Evolutionary conservation across 2,329 filamentous ascomycete species (phyloP).

Genomic region (Penicillium sp.): DNA sequence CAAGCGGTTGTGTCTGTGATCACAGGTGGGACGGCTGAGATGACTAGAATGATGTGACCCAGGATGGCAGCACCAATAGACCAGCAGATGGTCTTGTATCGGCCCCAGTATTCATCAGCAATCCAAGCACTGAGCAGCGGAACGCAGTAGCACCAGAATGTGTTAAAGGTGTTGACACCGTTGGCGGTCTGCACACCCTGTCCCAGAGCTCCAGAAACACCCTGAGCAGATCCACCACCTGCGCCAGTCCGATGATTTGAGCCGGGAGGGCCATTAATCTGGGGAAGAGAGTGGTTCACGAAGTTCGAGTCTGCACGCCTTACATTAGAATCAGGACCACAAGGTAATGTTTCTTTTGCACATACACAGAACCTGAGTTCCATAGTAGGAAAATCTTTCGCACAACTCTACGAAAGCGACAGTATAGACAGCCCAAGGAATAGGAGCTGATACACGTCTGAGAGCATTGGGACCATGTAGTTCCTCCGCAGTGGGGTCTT

Average conservation of each 20-base stretch:
- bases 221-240: conserved; percentile 28
- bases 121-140: conserved; percentile 59
- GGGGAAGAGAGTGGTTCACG: conserved; percentile 52
- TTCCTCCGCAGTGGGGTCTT: conserved; percentile 36
- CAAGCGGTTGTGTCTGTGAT: conserved; percentile 60
- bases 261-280: conserved; percentile 14
- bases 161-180: conserved; percentile 51
- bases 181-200: conserved; percentile 56
- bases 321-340: conserved; percentile 55
- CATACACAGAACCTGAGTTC: conserved; percentile 65
- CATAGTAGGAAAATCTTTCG: conserved; percentile 78
- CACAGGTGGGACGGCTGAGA: conserved; percentile 63
- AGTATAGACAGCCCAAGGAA: conserved; percentile 67
- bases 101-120: conserved; percentile 69
- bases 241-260: not conserved
- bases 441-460: conserved; percentile 39
- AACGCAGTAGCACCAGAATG: conserved; percentile 63
- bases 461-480: conserved; percentile 28
- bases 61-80: conserved; percentile 64
- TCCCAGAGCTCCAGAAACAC: conserved; percentile 46
- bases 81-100: conserved; percentile 69
- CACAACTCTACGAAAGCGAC: conserved; percentile 73
- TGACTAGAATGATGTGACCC: conserved; percentile 66
- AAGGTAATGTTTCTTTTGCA: conserved; percentile 6
- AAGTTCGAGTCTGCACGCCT: conserved; percentile 38